These are phyloP conservation scores for Skeletonema tropicum DNA, from an alignment of 108 stramenopile genomes.

Conservation along the genomic window DNA sequence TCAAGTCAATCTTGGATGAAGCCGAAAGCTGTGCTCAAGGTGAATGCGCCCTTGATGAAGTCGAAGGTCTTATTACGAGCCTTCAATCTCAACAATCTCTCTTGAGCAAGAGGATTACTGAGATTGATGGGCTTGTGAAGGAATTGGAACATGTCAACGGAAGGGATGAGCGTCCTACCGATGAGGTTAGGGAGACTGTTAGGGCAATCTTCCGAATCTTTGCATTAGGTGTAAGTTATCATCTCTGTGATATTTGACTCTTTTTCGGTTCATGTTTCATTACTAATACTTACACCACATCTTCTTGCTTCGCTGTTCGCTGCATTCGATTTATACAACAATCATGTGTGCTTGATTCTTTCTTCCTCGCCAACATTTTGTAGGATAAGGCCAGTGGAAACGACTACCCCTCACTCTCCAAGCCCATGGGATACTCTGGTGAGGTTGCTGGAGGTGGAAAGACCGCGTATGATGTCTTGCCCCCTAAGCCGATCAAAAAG, in stretches of 20 bases:
- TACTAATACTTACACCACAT: neutral
- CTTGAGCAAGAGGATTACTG: conserved; percentile 53
- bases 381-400: conserved; percentile 78
- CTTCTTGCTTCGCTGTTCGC: neutral
- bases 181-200: conserved; percentile 82
- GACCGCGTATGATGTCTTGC: conserved; percentile 81
- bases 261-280: neutral
- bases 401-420: conserved; percentile 70
- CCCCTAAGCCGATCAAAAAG: conserved; percentile 61
- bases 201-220: conserved; percentile 83
- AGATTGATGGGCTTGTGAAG: conserved; percentile 48
- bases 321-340: neutral
- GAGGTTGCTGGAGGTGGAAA: conserved; percentile 70
- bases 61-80: conserved; percentile 59
- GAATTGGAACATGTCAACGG: conserved; percentile 47
- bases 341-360: neutral
- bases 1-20: conserved; percentile 54
- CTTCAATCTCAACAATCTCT: conserved; percentile 63
- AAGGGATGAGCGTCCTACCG: conserved; percentile 55
- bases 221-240: conserved; percentile 45
- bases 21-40: conserved; percentile 63
- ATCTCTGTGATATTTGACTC: neutral
- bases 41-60: conserved; percentile 81
- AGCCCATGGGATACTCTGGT: conserved; percentile 77
- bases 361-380: neutral